A percentile compares a stretch with the other conserved stretches of the same genome.
phyloP scores from a whole-genome alignment of 2,329 filamentous ascomycete species.

The Knoxdaviesia proteae region DNA sequence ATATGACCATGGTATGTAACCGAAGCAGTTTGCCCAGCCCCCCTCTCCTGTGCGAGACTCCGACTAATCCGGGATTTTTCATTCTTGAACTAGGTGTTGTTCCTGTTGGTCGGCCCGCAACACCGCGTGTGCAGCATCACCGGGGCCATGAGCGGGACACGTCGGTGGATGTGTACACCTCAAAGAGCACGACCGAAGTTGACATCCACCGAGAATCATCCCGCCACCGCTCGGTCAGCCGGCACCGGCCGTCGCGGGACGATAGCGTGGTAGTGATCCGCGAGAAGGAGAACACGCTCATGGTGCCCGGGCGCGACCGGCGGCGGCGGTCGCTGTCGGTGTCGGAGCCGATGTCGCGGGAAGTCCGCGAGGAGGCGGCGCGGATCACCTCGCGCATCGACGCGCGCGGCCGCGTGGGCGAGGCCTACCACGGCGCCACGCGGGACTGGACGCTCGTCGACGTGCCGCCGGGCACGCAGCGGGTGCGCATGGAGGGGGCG shows the following conservation, averaged over 20 bases:
- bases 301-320: conserved; percentile 15
- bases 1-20: conserved; percentile 57
- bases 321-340: conserved; percentile 29
- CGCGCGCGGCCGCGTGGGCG: conserved; percentile 44
- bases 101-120: conserved; percentile 5
- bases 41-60: neutral
- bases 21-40: neutral
- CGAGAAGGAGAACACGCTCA: conserved; percentile 24
- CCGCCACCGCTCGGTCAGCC: conserved; percentile 17
- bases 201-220: conserved; percentile 18
- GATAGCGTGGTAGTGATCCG: conserved; percentile 47
- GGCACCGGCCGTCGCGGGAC: conserved; percentile 24
- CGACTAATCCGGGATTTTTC: neutral
- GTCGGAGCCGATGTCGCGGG: neutral
- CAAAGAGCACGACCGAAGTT: conserved; percentile 32
- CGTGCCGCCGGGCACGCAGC: conserved; percentile 64
- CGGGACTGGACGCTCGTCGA: conserved; percentile 67
- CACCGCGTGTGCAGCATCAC: conserved; percentile 5
- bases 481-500: conserved; percentile 61
- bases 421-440: conserved; percentile 54
- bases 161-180: conserved; percentile 40
- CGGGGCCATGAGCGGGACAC: conserved; percentile 29
- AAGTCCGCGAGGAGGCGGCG: conserved; percentile 37
- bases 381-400: conserved; percentile 37
- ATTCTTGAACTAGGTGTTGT: conserved; percentile 20